These are phyloP conservation scores for Russula dissimulans DNA, from an alignment of 768 basidiomycete species.

Conservation along the genomic window DNA sequence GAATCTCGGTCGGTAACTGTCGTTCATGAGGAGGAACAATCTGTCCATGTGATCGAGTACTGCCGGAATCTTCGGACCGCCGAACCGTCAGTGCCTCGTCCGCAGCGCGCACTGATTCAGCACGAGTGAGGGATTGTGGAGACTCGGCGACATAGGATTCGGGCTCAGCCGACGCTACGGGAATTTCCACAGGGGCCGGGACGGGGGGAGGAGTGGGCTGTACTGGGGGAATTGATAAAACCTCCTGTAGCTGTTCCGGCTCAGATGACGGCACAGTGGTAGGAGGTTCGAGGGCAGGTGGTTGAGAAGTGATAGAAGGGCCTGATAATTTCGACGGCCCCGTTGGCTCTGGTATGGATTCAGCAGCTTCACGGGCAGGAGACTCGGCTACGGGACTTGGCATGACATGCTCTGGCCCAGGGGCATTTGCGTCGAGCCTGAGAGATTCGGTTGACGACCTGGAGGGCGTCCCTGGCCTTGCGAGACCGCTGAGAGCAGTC, in stretches of 20 bases:
- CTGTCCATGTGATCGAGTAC: slow-evolving; percentile 12
- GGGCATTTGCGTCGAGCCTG: slow-evolving; percentile 29
- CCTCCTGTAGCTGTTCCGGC: background rate
- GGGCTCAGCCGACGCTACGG: slow-evolving; percentile 5
- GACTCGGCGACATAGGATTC: slow-evolving; percentile 12
- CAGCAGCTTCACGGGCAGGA: slow-evolving; percentile 48
- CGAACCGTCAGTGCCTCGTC: slow-evolving; percentile 18
- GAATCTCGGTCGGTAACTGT: slow-evolving; percentile 1
- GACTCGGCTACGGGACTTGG: slow-evolving; percentile 68
- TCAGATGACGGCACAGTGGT: background rate
- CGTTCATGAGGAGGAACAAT: slow-evolving; percentile 4
- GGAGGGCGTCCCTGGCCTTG: slow-evolving; percentile 6
- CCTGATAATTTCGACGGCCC: slow-evolving; percentile 24
- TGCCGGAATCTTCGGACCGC: slow-evolving; percentile 11
- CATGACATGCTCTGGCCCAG: slow-evolving; percentile 23
- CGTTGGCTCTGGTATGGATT: slow-evolving; percentile 17
- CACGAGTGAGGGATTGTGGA: slow-evolving; percentile 20
- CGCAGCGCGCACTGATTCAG: slow-evolving; percentile 9
- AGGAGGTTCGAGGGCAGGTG: slow-evolving; percentile 4
- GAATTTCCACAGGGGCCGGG: background rate
- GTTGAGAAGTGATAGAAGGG: slow-evolving; percentile 11
- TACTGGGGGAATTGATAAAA: background rate
- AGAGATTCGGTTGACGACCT: slow-evolving; percentile 21
- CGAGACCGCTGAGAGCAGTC: slow-evolving; percentile 13
- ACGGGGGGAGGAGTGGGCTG: background rate